These are phyloP conservation scores for Gleditsia sinensis DNA, from an alignment of 306 rosid species.

Conservation along the genomic window DNA sequence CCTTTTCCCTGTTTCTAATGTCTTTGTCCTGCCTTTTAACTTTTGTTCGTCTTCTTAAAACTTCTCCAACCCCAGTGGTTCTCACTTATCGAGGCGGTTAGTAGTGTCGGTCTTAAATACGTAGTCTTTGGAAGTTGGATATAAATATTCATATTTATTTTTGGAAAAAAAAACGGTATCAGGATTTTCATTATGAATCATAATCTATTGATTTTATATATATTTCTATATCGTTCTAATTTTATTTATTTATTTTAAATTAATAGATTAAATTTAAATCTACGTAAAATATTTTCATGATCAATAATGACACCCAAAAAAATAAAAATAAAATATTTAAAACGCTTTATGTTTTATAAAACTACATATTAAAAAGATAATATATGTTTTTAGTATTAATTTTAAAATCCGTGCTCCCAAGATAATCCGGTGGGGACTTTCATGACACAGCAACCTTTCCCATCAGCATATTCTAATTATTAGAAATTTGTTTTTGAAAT, in stretches of 20 bases:
- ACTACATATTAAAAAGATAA: not conserved
- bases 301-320: not conserved
- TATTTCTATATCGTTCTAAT: not conserved
- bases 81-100: too few relatives aligned
- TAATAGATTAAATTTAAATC: too few relatives aligned
- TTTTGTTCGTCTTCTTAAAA: not conserved
- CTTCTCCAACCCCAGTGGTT: not conserved
- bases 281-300: not conserved
- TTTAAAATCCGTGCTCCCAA: not conserved
- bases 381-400: not conserved
- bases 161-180: not conserved
- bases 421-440: not conserved
- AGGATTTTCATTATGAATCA: not conserved
- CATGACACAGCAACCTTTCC: not conserved
- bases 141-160: not conserved
- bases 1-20: not conserved
- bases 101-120: too few relatives aligned
- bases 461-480: not conserved
- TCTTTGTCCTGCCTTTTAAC: not conserved
- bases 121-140: not conserved
- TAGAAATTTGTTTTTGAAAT: not conserved
- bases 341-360: not conserved
- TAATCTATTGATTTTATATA: not conserved
- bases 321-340: too few relatives aligned
- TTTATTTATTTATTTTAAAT: not conserved